Evolutionary conservation across 1,284 basidiomycete species (phyloP).

Genomic region (Malassezia equina): DNA sequence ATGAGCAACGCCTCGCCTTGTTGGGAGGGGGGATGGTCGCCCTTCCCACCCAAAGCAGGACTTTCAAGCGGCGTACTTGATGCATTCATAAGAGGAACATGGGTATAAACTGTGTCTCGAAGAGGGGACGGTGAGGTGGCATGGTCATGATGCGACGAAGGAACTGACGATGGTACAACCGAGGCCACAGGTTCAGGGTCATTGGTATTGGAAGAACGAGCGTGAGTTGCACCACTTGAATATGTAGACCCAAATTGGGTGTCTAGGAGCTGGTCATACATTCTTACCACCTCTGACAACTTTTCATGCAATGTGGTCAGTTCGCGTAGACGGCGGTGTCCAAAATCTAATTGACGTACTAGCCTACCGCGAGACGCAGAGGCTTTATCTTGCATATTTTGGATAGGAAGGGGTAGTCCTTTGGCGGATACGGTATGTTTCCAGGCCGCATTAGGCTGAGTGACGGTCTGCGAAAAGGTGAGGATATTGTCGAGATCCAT

Average conservation of each 20-base stretch:
- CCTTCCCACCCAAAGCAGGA: no score
- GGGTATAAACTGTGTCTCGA: not conserved
- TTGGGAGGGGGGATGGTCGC: not conserved
- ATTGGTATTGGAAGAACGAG: not conserved
- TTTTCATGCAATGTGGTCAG: slow-evolving; percentile 87
- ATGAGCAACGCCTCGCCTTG: slow-evolving; percentile 6
- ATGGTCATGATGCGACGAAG: not conserved
- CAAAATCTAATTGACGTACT: slow-evolving; percentile 72
- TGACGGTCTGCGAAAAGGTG: slow-evolving; percentile 38
- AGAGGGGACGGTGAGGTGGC: not conserved
- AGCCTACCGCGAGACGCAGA: slow-evolving; percentile 70
- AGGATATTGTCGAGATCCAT: slow-evolving; percentile 41
- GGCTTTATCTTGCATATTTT: slow-evolving; percentile 65
- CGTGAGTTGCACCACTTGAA: not conserved
- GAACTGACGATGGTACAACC: not conserved
- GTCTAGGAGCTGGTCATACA: slow-evolving; percentile 78
- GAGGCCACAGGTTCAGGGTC: not conserved
- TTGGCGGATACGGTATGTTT: not conserved
- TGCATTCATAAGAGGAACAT: not conserved
- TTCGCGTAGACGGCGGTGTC: slow-evolving; percentile 73
- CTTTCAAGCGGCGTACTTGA: not conserved
- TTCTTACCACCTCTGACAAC: slow-evolving; percentile 74
- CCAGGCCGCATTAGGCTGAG: slow-evolving; percentile 4
- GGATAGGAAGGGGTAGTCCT: slow-evolving; percentile 12
- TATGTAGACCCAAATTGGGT: slow-evolving; percentile 56